Base-by-base conservation (phyloP, 108 stramenopile genomes). In the Asterionellopsis glacialis region DNA sequence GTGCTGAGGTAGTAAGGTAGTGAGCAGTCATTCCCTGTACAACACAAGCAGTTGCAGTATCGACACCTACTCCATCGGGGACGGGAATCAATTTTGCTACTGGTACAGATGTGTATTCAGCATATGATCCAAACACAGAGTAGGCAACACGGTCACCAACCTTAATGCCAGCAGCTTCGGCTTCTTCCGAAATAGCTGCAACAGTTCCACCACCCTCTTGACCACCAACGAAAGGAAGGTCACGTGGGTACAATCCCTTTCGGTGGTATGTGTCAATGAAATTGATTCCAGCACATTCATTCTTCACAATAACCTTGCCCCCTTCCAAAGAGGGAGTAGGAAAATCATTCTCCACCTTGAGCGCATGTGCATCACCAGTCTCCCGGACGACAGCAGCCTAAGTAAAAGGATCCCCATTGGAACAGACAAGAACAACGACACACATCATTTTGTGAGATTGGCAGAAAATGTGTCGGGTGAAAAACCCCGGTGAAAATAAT, bases 251-350 rank as follows among this genome's bases (percentile, higher is more conserved):
- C 51, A 91, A 67, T 53, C 90, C 90, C 18, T 68, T 81, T 45
- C 90, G 69, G 52, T 85, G 82, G 69, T 91, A 91, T 11, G 90
- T 91, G 57, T 86, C 86, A 51, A 91, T 91, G 70, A 91, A 91
- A 79, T 91, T 91, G 56, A 91, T 67, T 55, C 90, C 87, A 21
- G 85, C 79, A 62, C 55, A 91, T 49, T 79, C 62, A 68, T 91
- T 91, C 61, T 76, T 74, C 16, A 85, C 81, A 22, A 91, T 74
- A 14, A 83, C 85, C 50, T 80, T 70, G 18, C 84, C 83, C 0
- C 65, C 51, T 12, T 59, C 55, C 39, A 81, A 23, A 0, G 45
- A 39, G 23, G 88, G 84, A 15, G 63, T 70, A 53, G 88, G 82
- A 61, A 76, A 79, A 33, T 85, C 72, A 14, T 61, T 55, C 42